Conservation (phyloP, 2,329 filamentous ascomycete species). For the Diaporthe humulicola region DNA sequence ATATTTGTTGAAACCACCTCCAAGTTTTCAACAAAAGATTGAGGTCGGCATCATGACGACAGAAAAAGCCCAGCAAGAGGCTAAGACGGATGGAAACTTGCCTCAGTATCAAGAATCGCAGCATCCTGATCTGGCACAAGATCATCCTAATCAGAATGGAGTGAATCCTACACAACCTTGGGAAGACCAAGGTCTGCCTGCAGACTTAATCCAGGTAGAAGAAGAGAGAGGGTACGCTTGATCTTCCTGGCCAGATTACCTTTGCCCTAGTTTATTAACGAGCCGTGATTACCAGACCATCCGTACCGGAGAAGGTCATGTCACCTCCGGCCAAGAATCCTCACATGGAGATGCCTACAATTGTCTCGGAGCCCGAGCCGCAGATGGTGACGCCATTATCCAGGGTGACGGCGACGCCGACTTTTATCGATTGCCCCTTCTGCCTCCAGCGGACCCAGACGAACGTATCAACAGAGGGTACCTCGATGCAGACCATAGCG, state of each 20-base stretch:
- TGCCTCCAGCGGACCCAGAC: slow-evolving; percentile 10
- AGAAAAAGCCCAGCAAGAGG: not conserved
- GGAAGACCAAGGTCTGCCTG: not conserved
- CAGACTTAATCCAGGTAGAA: slow-evolving; percentile 7
- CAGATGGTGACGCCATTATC: slow-evolving; percentile 31
- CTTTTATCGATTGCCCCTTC: slow-evolving; percentile 15
- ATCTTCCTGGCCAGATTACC: not conserved
- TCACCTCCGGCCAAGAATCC: slow-evolving; percentile 11
- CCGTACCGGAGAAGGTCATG: not conserved
- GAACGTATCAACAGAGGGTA: not conserved
- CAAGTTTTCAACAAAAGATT: not conserved
- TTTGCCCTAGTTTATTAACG: not conserved
- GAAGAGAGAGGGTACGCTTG: not conserved
- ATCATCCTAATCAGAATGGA: not conserved
- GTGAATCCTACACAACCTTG: not conserved
- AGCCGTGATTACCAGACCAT: not conserved
- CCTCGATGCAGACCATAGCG: slow-evolving; percentile 9
- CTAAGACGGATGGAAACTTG: not conserved
- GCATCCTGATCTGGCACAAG: not conserved
- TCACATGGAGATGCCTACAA: slow-evolving; percentile 30
- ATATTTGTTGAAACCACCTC: not conserved
- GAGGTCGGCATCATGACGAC: not conserved
- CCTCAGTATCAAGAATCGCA: not conserved
- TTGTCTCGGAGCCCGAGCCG: slow-evolving; percentile 23
- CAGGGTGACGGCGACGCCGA: not conserved